A percentile compares a stretch with the other conserved stretches of the same genome.
These are phyloP conservation scores for Termitomyces sp. DNA, from an alignment of 768 basidiomycete species.

Conservation along the genomic window DNA sequence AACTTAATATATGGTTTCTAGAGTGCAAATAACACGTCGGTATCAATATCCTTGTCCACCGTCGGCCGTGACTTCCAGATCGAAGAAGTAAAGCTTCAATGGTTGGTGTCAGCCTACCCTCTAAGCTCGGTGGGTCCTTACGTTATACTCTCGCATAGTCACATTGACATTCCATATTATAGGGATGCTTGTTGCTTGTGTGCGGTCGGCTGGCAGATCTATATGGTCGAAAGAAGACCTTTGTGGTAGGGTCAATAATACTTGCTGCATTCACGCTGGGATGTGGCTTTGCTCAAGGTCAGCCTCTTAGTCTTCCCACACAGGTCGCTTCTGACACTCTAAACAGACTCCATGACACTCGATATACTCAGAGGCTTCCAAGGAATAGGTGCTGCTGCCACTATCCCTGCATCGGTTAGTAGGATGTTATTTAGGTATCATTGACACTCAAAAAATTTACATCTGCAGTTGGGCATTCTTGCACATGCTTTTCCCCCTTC, in stretches of 20 bases:
- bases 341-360: conserved; percentile 54
- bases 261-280: conserved; percentile 58
- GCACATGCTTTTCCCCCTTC: conserved; percentile 74
- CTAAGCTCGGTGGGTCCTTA: conserved; percentile 53
- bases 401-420: conserved; percentile 66
- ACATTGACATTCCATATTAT: not conserved
- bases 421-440: conserved; percentile 14
- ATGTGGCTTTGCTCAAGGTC: conserved; percentile 61
- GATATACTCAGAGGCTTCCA: conserved; percentile 74
- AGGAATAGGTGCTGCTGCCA: conserved; percentile 77
- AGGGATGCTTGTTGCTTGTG: conserved; percentile 79
- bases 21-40: conserved; percentile 42
- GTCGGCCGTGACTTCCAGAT: conserved; percentile 50
- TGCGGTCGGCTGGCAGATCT: conserved; percentile 80
- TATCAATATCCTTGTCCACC: conserved; percentile 48
- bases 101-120: conserved; percentile 66
- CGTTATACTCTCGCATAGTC: not conserved
- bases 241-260: conserved; percentile 54
- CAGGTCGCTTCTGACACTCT: not conserved
- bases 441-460: not conserved
- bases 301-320: not conserved
- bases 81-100: conserved; percentile 52
- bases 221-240: conserved; percentile 69
- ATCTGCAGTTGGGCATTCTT: conserved; percentile 68
- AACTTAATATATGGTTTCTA: conserved; percentile 12